Conservation (phyloP, 202 grass and related monocot species). For the Eragrostis tef region DNA sequence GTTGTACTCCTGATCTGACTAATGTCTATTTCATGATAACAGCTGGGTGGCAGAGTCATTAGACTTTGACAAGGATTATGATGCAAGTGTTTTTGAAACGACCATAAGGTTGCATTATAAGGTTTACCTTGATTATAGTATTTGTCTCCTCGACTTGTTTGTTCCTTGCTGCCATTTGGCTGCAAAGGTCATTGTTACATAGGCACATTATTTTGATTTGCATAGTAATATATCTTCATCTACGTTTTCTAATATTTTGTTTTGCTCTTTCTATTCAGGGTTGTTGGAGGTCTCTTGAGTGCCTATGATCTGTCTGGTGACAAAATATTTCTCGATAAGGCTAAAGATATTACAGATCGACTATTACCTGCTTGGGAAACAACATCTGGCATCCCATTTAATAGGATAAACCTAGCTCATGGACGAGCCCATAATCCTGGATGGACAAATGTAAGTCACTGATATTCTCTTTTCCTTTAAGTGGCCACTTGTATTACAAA, state of each 20-base stretch:
- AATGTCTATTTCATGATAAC: slow-evolving; percentile 51
- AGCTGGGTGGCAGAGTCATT: slow-evolving; percentile 93
- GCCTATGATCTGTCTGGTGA: slow-evolving; percentile 91
- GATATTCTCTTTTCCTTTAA: slow-evolving; percentile 36
- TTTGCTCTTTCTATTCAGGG: slow-evolving; percentile 60
- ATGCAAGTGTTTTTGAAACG: slow-evolving; percentile 96
- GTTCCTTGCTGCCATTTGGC: slow-evolving; percentile 38
- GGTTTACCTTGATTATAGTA: slow-evolving; percentile 76
- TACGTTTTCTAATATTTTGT: slow-evolving; percentile 42
- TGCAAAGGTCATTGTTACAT: slow-evolving; percentile 27
- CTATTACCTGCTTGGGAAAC: slow-evolving; percentile 99
- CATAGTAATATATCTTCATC: slow-evolving; percentile 36
- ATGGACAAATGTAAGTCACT: slow-evolving; percentile 83
- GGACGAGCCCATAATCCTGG: slow-evolving; percentile 91
- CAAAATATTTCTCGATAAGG: slow-evolving; percentile 92
- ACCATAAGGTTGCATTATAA: slow-evolving; percentile 99
- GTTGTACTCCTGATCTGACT: slow-evolving; percentile 22
- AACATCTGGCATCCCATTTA: slow-evolving; percentile 89
- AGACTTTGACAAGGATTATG: slow-evolving; percentile 97
- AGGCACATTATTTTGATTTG: slow-evolving; percentile 5
- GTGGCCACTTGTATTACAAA: neutral
- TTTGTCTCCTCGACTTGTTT: slow-evolving; percentile 34
- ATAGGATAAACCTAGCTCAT: slow-evolving; percentile 93
- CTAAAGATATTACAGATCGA: slow-evolving; percentile 93
- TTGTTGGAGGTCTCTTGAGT: slow-evolving; percentile 95